Evolutionary conservation across 495 filamentous ascomycete genomes (phyloP).

Genomic region (Lepraria neglecta): DNA sequence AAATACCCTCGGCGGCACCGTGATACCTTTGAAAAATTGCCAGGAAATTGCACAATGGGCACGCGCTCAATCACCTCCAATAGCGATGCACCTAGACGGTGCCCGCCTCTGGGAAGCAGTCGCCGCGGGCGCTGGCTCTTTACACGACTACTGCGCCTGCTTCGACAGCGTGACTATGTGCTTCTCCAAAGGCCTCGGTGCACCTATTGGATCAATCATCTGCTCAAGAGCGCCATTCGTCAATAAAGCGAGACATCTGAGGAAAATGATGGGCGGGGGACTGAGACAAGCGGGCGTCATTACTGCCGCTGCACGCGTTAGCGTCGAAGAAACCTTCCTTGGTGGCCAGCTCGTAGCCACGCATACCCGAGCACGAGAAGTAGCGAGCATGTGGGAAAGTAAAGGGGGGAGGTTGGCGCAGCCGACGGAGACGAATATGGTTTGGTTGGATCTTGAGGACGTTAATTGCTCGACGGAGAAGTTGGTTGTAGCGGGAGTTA

Average conservation of each 20-base stretch:
- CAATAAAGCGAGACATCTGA: conserved; percentile 66
- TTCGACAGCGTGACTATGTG: conserved; percentile 81
- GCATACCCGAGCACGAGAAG: conserved; percentile 58
- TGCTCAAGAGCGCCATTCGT: conserved; percentile 61
- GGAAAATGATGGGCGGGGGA: conserved; percentile 82
- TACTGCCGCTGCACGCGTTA: conserved; percentile 42
- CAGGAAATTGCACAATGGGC: conserved; percentile 64
- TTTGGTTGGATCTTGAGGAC: conserved; percentile 73
- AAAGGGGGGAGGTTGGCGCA: conserved; percentile 44
- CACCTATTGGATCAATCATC: conserved; percentile 77
- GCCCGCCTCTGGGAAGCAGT: conserved; percentile 78
- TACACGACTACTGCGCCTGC: conserved; percentile 61
- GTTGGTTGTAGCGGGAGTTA: conserved; percentile 23
- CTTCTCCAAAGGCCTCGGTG: conserved; percentile 85
- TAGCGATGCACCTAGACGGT: conserved; percentile 78
- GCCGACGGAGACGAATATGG: conserved; percentile 78
- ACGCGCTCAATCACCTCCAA: conserved; percentile 44
- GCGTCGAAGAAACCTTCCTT: conserved; percentile 52
- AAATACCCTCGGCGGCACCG: conserved; percentile 73
- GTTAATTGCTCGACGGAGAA: conserved; percentile 23
- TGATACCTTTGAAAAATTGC: conserved; percentile 69
- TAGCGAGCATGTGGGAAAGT: conserved; percentile 56
- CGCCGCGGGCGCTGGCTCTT: conserved; percentile 44
- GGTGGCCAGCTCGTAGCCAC: conserved; percentile 53
- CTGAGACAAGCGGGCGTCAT: conserved; percentile 59